These are phyloP conservation scores for Daedaleopsis nitida DNA, from an alignment of 768 basidiomycete species.

Conservation along the genomic window DNA sequence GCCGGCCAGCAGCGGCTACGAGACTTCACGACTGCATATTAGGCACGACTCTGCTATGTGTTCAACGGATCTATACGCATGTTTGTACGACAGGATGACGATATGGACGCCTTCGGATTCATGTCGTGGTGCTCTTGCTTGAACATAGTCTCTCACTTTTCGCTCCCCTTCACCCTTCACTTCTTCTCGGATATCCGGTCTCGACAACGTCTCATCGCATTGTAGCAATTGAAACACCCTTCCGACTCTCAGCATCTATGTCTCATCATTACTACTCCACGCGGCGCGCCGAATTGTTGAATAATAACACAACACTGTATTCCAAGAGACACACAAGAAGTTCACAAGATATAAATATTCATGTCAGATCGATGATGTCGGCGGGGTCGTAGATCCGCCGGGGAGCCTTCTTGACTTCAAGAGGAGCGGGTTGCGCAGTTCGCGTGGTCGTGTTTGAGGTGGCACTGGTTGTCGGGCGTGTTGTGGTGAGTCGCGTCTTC, in stretches of 20 bases:
- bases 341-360: slow-evolving; percentile 10
- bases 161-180: background rate
- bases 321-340: slow-evolving; percentile 1
- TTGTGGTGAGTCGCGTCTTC: slow-evolving; percentile 16
- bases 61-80: background rate
- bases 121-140: background rate
- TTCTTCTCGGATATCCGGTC: background rate
- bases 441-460: background rate
- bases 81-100: slow-evolving; percentile 7
- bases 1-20: slow-evolving; percentile 32
- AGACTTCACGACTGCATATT: slow-evolving; percentile 34
- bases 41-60: background rate
- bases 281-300: slow-evolving; percentile 11
- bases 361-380: slow-evolving; percentile 47
- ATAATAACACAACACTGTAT: slow-evolving; percentile 16
- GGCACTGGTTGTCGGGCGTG: too few species aligned
- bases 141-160: background rate
- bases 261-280: background rate
- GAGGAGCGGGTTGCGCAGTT: background rate
- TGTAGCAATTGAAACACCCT: background rate
- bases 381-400: slow-evolving; percentile 23
- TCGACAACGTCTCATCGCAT: slow-evolving; percentile 4
- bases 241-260: background rate
- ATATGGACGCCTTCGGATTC: slow-evolving; percentile 11
- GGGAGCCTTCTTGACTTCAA: background rate